These are phyloP conservation scores for Backusella australiensis DNA, from an alignment of 192 early-diverging fungal species.

Conservation along the genomic window DNA sequence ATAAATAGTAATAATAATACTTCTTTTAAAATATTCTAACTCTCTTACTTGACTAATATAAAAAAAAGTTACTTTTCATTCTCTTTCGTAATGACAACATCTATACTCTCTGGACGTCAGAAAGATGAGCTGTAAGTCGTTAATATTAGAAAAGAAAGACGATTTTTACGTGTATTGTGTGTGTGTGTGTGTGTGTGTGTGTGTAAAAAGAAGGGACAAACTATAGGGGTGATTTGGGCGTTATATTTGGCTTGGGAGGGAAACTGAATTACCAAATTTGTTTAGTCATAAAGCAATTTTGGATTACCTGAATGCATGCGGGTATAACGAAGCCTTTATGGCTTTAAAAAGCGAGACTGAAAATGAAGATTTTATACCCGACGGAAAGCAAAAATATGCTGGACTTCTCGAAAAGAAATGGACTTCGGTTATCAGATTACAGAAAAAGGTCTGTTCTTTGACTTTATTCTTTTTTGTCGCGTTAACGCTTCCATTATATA, in stretches of 20 bases:
- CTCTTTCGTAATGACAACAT: slow-evolving; percentile 28
- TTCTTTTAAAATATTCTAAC: neutral
- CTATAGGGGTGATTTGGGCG: neutral
- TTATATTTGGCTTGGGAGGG: neutral
- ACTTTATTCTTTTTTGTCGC: neutral
- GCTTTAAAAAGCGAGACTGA: slow-evolving; percentile 70
- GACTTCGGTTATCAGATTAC: slow-evolving; percentile 91
- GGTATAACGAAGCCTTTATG: slow-evolving; percentile 65
- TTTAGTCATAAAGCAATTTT: slow-evolving; percentile 74
- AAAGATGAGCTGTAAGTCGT: slow-evolving; percentile 67
- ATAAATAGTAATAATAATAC: neutral
- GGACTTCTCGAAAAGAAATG: slow-evolving; percentile 90
- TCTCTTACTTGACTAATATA: neutral
- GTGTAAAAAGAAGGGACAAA: neutral
- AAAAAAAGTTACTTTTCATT: neutral
- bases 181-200: neutral
- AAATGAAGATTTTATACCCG: slow-evolving; percentile 69
- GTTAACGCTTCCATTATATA: slow-evolving; percentile 41
- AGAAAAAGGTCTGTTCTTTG: slow-evolving; percentile 70
- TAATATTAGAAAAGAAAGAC: neutral
- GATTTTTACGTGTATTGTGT: neutral
- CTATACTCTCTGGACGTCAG: slow-evolving; percentile 67
- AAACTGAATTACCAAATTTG: neutral
- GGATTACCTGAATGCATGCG: slow-evolving; percentile 83
- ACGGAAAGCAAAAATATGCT: slow-evolving; percentile 74